Percentiles rank a stretch among this genome's conserved stretches.
phyloP scores from a whole-genome alignment of 2,329 filamentous ascomycete species.

The Venturia effusa region DNA sequence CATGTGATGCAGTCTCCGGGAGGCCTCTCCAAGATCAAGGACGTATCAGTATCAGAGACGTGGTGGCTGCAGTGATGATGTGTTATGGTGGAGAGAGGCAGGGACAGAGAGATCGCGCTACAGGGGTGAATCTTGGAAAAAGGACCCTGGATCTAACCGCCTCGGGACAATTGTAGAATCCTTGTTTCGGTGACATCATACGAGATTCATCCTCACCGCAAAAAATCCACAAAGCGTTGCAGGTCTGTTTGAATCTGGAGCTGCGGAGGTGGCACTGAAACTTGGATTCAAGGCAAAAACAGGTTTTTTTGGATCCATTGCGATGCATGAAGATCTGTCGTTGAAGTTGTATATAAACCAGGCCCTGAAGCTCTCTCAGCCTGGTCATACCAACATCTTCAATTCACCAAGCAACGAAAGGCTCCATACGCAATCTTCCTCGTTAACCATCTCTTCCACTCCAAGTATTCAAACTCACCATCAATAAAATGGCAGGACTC shows the following conservation, averaged over 20 bases:
- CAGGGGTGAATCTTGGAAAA: neutral
- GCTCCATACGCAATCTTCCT: neutral
- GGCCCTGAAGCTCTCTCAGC: neutral
- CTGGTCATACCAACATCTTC: neutral
- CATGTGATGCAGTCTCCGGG: neutral
- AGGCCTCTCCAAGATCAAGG: neutral
- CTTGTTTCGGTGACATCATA: neutral
- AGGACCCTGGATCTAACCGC: neutral
- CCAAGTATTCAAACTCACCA: neutral
- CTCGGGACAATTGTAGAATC: neutral
- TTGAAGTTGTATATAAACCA: constrained; percentile 1
- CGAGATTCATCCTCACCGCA: neutral
- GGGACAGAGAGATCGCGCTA: neutral
- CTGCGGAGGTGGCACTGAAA: neutral
- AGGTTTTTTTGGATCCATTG: neutral
- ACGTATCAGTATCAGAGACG: neutral
- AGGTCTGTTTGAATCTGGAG: neutral
- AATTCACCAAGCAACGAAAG: neutral
- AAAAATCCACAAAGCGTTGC: neutral
- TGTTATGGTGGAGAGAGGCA: neutral
- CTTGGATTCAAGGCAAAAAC: neutral
- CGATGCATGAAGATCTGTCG: neutral
- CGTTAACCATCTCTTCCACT: neutral
- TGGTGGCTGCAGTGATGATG: neutral
- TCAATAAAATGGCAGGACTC: constrained; percentile 15